phyloP scores from a whole-genome alignment of 208 protist genomes.

The Leishmania mexicana region DNA sequence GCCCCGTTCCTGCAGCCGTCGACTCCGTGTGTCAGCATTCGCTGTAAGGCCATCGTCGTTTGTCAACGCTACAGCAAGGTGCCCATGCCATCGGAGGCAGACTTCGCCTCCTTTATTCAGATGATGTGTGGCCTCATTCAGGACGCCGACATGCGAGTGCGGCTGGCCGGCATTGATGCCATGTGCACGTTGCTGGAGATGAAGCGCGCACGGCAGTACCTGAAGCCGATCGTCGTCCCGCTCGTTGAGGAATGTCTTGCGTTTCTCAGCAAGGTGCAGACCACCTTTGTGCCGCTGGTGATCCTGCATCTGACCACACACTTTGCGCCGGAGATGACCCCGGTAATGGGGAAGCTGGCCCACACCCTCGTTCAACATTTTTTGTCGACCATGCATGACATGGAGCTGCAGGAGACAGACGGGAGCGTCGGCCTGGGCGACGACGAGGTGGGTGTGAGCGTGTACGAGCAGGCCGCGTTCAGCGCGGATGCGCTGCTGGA shows the following conservation, averaged over 20 bases:
- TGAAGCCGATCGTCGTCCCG: constrained; percentile 66
- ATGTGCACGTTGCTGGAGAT: constrained; percentile 89
- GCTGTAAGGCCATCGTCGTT: constrained; percentile 83
- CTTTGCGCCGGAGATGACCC: constrained; percentile 82
- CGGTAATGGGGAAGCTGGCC: constrained; percentile 74
- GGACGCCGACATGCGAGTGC: constrained; percentile 76
- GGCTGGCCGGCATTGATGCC: constrained; percentile 78
- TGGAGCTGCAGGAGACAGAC: constrained; percentile 53
- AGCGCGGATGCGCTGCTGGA: constrained; percentile 75
- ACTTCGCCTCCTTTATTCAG: constrained; percentile 81
- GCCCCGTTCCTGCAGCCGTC: constrained; percentile 65
- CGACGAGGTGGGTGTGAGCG: constrained; percentile 13
- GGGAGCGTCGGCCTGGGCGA: constrained; percentile 3
- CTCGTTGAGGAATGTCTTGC: constrained; percentile 84
- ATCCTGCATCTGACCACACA: constrained; percentile 86
- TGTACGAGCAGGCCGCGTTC: constrained; percentile 67
- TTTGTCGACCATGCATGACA: constrained; percentile 75
- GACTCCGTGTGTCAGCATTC: constrained; percentile 53
- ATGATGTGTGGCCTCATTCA: constrained; percentile 71
- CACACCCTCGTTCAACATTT: constrained; percentile 80
- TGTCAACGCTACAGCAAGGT: constrained; percentile 88
- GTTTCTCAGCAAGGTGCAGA: constrained; percentile 86
- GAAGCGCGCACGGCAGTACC: constrained; percentile 69
- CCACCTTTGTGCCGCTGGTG: constrained; percentile 79
- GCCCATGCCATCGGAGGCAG: constrained; percentile 62